Base-by-base conservation (phyloP, 2,329 filamentous ascomycete genomes). In the Beauveria rudraprayagi region DNA sequence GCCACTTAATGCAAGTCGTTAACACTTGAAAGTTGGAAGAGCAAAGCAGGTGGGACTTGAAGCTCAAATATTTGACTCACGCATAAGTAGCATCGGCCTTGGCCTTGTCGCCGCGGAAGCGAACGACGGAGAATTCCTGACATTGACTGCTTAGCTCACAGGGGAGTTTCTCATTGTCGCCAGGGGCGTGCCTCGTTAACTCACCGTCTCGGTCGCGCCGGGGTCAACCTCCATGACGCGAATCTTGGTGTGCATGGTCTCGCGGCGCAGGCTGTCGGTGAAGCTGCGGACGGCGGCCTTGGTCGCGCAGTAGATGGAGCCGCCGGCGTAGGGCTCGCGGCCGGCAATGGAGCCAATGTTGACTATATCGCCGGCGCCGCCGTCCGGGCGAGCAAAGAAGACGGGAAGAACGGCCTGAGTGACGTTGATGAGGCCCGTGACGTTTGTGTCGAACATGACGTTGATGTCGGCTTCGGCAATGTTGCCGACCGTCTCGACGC, bases 371-470 rank as follows among this genome's bases (percentile, higher is more conserved):
- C 93, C 93, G 48, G 83, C 79, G 61, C 92, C 92, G 62, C 89
- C 88, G 61, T 93, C 82, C 70, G 76, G 84, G 74, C 83, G 90
- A 67, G 83, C 80, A 75, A 91, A 88, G 81, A 92, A 95, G 71
- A 92, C 86, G 57, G 90, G 86, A 19, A 97, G 75, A 47, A 97
- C 80, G 51, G 90, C 90, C 79, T 99, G 94, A 0, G 94, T 97
- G 89, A 97, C 91, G 79, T 93, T 90, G 78, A 99, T 94, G 40
- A 99, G 81, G 30, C 94, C 94, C 2, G 89, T 94, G 57, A 97
- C 92, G 73, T 99, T 99, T 62, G 94, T 97, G 52, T 83, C 77
- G 71, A 97, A 91, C 92, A 97, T 97, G 72, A 87, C 70, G 68
- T 89, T 81, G 68, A 97, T 89, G 76, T 99, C 93, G 62, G 87